Conservation (phyloP, 148 eudicot species). For the Mesembryanthemum crystallinum region DNA sequence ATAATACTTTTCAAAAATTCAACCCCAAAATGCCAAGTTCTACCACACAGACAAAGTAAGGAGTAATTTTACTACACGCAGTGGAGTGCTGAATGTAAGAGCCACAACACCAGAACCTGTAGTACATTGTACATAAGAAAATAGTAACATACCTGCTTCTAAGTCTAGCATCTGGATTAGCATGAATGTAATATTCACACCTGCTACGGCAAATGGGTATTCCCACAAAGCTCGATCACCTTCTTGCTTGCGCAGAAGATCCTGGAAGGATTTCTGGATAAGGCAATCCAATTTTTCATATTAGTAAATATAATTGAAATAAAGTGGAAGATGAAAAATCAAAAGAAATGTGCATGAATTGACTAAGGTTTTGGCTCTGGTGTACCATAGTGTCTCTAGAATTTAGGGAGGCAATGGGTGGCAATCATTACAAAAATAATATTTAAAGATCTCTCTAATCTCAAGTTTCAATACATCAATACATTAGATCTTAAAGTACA, state of each 20-base stretch:
- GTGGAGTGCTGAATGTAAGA: not conserved
- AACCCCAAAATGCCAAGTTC: too few relatives aligned
- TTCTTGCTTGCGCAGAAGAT: conserved; percentile 84
- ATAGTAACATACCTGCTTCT: conserved; percentile 62
- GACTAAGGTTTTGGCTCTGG: not conserved
- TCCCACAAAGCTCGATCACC: conserved; percentile 97
- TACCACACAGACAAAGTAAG: too few relatives aligned
- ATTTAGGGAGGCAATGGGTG: too few relatives aligned
- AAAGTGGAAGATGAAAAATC: not conserved
- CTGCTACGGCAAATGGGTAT: conserved; percentile 99
- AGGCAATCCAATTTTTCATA: conserved; percentile 1
- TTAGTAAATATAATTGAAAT: not conserved
- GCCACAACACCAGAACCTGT: not conserved
- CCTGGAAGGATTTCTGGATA: conserved; percentile 86
- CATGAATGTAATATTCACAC: conserved; percentile 96
- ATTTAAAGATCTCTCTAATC: not conserved
- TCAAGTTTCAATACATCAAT: not conserved
- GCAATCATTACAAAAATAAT: not conserved
- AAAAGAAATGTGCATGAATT: not conserved
- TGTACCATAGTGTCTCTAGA: too few relatives aligned
- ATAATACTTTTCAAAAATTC: too few relatives aligned
- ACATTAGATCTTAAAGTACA: not conserved
- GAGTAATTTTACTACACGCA: not conserved
- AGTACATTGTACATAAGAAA: not conserved
- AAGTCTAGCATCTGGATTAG: conserved; percentile 95